A percentile compares a stretch with the other conserved stretches of the same genome.
Conservation (phyloP, 305 asterid species). For the Fraxinus greggii region DNA sequence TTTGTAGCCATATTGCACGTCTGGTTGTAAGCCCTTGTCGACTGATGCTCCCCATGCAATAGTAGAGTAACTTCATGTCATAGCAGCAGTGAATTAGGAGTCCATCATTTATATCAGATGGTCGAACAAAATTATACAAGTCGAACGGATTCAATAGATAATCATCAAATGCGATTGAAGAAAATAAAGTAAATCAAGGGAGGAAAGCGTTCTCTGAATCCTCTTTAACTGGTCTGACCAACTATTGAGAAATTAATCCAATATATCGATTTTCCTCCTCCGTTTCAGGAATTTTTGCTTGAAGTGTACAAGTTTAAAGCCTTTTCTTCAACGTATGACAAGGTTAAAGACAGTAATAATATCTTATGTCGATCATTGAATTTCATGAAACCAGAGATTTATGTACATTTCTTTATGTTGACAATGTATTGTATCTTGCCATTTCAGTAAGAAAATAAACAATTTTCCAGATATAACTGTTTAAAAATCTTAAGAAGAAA, state of each 20-base stretch:
- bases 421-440: neutral
- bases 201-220: neutral
- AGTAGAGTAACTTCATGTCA: slow-evolving; percentile 30
- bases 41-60: slow-evolving; percentile 38
- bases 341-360: neutral
- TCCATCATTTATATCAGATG: too few species aligned
- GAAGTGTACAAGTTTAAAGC: neutral
- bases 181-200: neutral
- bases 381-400: neutral
- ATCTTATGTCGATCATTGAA: neutral
- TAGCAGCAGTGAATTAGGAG: too few species aligned
- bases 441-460: neutral
- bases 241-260: neutral
- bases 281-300: neutral
- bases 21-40: slow-evolving; percentile 26
- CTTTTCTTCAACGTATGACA: neutral
- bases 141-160: too few species aligned
- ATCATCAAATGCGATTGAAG: neutral
- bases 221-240: neutral
- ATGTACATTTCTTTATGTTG: neutral
- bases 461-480: neutral
- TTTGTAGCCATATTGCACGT: slow-evolving; percentile 28
- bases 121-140: too few species aligned
- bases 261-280: too few species aligned
- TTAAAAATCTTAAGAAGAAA: neutral